Evolutionary conservation across 768 basidiomycete species (phyloP).

Genomic region (Boletus tomentosulus): DNA sequence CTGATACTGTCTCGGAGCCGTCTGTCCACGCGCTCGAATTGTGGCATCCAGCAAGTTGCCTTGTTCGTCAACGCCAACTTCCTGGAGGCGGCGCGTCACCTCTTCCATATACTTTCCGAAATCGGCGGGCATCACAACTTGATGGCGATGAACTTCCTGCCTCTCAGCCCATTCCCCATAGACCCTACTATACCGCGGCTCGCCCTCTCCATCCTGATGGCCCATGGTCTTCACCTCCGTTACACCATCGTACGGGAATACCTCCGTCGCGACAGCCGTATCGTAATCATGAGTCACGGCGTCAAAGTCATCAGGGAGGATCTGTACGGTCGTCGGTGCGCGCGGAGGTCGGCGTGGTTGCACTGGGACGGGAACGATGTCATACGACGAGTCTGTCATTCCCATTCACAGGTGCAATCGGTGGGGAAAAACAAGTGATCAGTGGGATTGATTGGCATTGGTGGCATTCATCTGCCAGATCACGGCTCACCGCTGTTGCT

Average conservation of each 20-base stretch:
- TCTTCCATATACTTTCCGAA: slow-evolving; percentile 28
- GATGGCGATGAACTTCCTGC: slow-evolving; percentile 24
- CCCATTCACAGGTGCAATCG: neutral
- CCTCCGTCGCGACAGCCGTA: slow-evolving; percentile 25
- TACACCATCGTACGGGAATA: slow-evolving; percentile 19
- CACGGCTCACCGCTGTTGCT: slow-evolving; percentile 29
- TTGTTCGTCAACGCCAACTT: slow-evolving; percentile 30
- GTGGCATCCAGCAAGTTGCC: slow-evolving; percentile 20
- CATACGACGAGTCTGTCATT: slow-evolving; percentile 30
- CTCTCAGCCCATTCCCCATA: slow-evolving; percentile 33
- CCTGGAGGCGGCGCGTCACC: slow-evolving; percentile 34
- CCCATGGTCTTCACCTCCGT: slow-evolving; percentile 18
- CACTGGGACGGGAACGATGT: slow-evolving; percentile 23
- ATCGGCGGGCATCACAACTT: slow-evolving; percentile 21
- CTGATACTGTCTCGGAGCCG: slow-evolving; percentile 1
- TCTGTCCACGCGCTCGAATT: slow-evolving; percentile 9
- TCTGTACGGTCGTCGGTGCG: slow-evolving; percentile 31
- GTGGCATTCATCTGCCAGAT: too few relatives aligned
- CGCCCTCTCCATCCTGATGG: slow-evolving; percentile 3
- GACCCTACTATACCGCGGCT: slow-evolving; percentile 24
- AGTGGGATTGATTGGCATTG: neutral
- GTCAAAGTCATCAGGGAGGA: slow-evolving; percentile 29
- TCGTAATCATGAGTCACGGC: slow-evolving; percentile 27
- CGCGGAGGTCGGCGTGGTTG: slow-evolving; percentile 22
- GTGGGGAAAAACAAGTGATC: slow-evolving; percentile 2